Evolutionary conservation across 805 yeast genomes (phyloP), one percentile per base, ranked within the genome.

Genomic region (Priceomyces fermenticarens): DNA sequence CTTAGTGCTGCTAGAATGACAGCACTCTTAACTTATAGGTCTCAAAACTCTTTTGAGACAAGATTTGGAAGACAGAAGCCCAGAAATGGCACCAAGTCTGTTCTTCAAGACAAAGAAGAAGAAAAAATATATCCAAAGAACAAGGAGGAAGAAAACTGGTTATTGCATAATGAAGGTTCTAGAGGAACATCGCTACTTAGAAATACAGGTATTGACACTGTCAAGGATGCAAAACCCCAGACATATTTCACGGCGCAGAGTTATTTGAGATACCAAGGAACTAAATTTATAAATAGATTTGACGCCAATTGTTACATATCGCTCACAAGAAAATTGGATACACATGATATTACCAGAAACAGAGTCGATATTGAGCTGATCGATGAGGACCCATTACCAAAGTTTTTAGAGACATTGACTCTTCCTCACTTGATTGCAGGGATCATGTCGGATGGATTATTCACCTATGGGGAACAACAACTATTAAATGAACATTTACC

Each of bases 251-350:
- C 98, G 0, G 99, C 99, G 2, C 99, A 93, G 64, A 85, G 91
- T 44, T 93, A 93, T 61, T 70, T 93, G 48, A 77, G 99, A 44
- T 93, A 93, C 62, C 99, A 93, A 62, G 98, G 96, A 10, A 80
- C 83, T 40, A 93, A 93, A 61, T 93, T 93, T 59, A 81, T 90
- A 35, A 73, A 78, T 32, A 72, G 99, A 53, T 93, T 91, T 54
- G 99, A 93, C 62, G 97, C 99, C 17, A 93, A 93, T 59, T 93
- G 98, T 65, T 93, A 93, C 63, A 89, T 93, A 40, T 80, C 97
- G 17, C 88, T 93, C 42, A 86, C 97, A 0, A 75, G 98, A 55
- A 93, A 93, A 62, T 67, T 93, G 27, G 99, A 93, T 54, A 89
- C 99, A 0, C 98, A 93, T 59, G 99, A 93, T 60, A 80, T 93